Conservation (phyloP, 495 filamentous ascomycete genomes). For the Neurospora sp. region DNA sequence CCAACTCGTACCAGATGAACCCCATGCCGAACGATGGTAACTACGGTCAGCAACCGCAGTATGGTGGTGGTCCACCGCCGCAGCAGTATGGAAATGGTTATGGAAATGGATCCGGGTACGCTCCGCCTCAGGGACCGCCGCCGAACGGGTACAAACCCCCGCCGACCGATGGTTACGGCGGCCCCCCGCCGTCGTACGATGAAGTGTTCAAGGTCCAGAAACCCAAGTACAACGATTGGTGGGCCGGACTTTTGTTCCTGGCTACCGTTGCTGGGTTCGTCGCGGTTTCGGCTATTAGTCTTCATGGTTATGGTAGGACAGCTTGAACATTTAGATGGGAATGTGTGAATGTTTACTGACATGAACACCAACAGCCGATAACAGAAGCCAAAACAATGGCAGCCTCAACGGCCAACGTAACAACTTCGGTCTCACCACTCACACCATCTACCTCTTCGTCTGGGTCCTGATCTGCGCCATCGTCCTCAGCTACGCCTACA, state of each 20-base stretch:
- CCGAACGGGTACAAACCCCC: slow-evolving; percentile 10
- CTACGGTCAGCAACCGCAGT: slow-evolving; percentile 8
- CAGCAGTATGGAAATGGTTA: slow-evolving; percentile 8
- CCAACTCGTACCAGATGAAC: slow-evolving; percentile 18
- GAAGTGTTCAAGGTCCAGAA: slow-evolving; percentile 69
- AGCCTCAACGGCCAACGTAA: slow-evolving; percentile 65
- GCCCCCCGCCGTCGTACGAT: slow-evolving; percentile 54
- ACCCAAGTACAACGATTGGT: slow-evolving; percentile 81
- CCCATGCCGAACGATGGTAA: slow-evolving; percentile 6
- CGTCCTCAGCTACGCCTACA: slow-evolving; percentile 64
- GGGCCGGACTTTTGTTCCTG: slow-evolving; percentile 78
- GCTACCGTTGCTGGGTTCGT: slow-evolving; percentile 64
- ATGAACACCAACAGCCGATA: slow-evolving; percentile 27
- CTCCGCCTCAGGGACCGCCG: not conserved
- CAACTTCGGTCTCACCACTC: slow-evolving; percentile 62
- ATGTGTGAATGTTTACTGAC: too few relatives aligned
- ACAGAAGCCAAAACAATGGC: slow-evolving; percentile 56
- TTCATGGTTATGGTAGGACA: slow-evolving; percentile 60
- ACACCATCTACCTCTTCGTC: slow-evolving; percentile 74
- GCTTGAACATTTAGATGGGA: too few relatives aligned
- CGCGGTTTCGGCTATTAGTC: slow-evolving; percentile 63
- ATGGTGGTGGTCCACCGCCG: not conserved
- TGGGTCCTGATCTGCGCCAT: slow-evolving; percentile 66
- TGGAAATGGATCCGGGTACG: not conserved
- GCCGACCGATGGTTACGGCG: not conserved